Percentiles rank a stretch among this genome's conserved stretches.
phyloP scores from a whole-genome alignment of 164 flowering plant species.

The Chimonanthus salicifolius region DNA sequence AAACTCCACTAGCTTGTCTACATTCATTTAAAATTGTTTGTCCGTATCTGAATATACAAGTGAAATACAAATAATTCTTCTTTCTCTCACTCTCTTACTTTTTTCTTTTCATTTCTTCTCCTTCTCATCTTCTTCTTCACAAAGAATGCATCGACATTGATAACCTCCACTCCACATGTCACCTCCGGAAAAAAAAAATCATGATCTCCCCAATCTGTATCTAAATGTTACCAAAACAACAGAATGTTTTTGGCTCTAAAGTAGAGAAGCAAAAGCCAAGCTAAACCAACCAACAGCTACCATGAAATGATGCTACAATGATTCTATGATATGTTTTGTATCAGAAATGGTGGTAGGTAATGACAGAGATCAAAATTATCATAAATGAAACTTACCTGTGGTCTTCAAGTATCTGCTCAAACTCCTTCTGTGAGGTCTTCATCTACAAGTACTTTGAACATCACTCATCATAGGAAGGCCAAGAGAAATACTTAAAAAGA shows the following conservation, averaged over 20 bases:
- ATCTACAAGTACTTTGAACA: conserved; percentile 40
- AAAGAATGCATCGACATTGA: no score
- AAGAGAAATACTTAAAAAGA: background rate
- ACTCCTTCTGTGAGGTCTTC: conserved; percentile 69
- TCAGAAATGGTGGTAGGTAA: background rate
- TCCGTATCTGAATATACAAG: no score
- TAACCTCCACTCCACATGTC: no score
- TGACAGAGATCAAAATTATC: background rate
- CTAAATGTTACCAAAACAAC: background rate
- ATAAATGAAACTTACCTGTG: conserved; percentile 46
- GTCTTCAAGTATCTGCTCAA: conserved; percentile 66
- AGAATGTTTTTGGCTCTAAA: no score
- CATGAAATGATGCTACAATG: background rate
- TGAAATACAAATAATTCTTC: no score
- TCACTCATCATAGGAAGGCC: background rate
- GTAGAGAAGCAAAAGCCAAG: background rate
- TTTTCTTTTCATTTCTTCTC: no score
- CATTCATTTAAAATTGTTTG: no score
- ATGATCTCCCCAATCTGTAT: background rate
- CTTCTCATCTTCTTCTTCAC: no score
- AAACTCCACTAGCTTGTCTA: no score
- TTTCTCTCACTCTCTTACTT: no score
- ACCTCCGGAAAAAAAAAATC: no score
- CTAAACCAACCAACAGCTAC: background rate
- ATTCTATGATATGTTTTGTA: background rate